Evolutionary conservation across 495 filamentous ascomycete genomes (phyloP).

Genomic region (Xylaria grammica): DNA sequence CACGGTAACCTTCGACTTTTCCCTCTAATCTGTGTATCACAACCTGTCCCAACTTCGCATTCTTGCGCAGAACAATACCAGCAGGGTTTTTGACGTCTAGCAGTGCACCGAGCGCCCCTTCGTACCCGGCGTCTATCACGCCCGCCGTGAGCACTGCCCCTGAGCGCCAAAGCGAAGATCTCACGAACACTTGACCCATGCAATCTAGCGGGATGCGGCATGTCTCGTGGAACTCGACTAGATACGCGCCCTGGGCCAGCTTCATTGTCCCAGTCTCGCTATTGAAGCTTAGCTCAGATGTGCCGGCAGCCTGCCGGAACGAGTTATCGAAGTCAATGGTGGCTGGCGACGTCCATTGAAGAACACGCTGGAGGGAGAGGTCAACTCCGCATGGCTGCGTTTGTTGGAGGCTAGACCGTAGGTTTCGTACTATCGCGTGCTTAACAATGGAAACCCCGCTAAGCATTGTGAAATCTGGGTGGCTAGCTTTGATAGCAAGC

Average conservation of each 20-base stretch:
- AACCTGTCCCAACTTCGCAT: constrained; percentile 52
- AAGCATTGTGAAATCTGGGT: background rate
- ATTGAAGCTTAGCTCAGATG: constrained; percentile 33
- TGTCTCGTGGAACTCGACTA: constrained; percentile 56
- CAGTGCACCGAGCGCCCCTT: constrained; percentile 52
- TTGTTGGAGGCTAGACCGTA: constrained; percentile 37
- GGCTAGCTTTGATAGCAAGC: background rate
- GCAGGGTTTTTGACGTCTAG: constrained; percentile 47
- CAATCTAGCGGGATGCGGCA: constrained; percentile 45
- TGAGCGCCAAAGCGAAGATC: constrained; percentile 49
- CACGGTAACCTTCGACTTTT: constrained; percentile 47
- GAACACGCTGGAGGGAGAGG: constrained; percentile 43
- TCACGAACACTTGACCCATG: constrained; percentile 47
- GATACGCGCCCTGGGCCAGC: constrained; percentile 40
- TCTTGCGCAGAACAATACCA: constrained; percentile 39
- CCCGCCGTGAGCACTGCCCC: constrained; percentile 46
- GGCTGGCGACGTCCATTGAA: constrained; percentile 44
- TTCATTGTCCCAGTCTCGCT: constrained; percentile 24
- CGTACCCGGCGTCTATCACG: constrained; percentile 54
- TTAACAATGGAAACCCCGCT: constrained; percentile 33
- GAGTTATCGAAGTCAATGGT: constrained; percentile 53
- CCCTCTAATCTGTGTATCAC: constrained; percentile 45
- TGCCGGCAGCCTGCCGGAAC: constrained; percentile 39
- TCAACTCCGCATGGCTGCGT: constrained; percentile 53
- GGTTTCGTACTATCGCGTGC: constrained; percentile 41